Evolutionary conservation across 441 rosid genomes (phyloP).

Genomic region (Adansonia grandidieri): DNA sequence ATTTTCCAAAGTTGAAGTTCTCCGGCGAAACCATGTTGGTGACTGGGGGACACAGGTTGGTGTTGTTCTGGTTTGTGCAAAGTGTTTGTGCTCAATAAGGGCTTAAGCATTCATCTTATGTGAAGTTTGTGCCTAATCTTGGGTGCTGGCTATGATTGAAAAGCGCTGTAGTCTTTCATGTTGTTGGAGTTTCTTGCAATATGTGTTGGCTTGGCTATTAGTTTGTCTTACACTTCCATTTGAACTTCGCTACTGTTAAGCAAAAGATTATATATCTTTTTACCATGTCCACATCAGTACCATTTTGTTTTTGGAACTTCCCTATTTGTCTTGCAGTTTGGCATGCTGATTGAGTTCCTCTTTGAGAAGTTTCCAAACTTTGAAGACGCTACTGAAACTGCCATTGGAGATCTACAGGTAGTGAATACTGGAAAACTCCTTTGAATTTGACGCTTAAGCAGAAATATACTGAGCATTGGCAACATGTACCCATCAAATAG

Average conservation of each 20-base stretch:
- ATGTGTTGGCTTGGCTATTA: background rate
- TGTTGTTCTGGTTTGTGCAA: slow-evolving; percentile 3
- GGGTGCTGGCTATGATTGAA: slow-evolving; percentile 1
- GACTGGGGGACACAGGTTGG: slow-evolving; percentile 98
- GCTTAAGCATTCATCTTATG: slow-evolving; percentile 1
- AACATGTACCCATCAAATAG: background rate
- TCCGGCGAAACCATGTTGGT: slow-evolving; percentile 96
- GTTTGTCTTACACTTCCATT: background rate
- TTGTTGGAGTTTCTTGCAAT: slow-evolving; percentile 3
- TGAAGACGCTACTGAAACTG: slow-evolving; percentile 68
- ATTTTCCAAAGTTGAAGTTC: slow-evolving; percentile 82
- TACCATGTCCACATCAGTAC: background rate
- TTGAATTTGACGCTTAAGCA: slow-evolving; percentile 24
- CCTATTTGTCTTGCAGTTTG: slow-evolving; percentile 65
- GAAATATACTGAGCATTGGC: background rate
- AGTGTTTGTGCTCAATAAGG: background rate
- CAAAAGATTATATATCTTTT: background rate
- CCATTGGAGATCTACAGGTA: slow-evolving; percentile 95
- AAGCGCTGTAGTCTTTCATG: slow-evolving; percentile 7
- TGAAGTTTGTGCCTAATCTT: slow-evolving; percentile 11
- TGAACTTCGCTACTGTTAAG: slow-evolving; percentile 5
- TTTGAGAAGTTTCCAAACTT: slow-evolving; percentile 75
- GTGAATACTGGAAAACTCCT: slow-evolving; percentile 21
- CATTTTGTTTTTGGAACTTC: slow-evolving; percentile 6
- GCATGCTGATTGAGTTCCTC: slow-evolving; percentile 91